Conservation (phyloP, 148 eudicot genomes). For the Diospyros kaki region DNA sequence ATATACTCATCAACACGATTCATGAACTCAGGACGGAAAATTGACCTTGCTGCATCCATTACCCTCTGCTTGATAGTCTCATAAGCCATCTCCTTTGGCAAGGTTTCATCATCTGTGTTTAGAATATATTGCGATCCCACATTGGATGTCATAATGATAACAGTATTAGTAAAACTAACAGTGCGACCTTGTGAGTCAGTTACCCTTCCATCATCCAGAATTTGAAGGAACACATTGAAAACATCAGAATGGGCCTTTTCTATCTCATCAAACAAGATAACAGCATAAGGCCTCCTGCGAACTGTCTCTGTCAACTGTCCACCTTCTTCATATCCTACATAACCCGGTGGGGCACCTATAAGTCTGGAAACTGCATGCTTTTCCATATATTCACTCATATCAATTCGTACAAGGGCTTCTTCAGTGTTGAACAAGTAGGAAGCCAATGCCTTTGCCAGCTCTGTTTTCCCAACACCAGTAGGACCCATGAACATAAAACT, state of each 20-base stretch:
- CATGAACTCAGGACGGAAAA: constrained; percentile 97
- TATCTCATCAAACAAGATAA: constrained; percentile 86
- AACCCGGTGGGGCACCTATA: constrained; percentile 86
- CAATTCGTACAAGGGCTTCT: constrained; percentile 85
- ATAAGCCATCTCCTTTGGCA: constrained; percentile 53
- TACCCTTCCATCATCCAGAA: constrained; percentile 87
- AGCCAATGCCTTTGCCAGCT: constrained; percentile 82
- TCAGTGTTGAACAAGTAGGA: constrained; percentile 83
- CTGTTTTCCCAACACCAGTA: constrained; percentile 95
- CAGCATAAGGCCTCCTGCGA: constrained; percentile 83
- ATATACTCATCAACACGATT: constrained; percentile 93
- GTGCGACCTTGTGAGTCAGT: constrained; percentile 95
- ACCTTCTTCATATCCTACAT: constrained; percentile 92
- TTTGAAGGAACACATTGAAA: constrained; percentile 83
- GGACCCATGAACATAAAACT: constrained; percentile 97
- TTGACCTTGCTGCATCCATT: constrained; percentile 84
- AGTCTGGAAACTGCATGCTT: constrained; percentile 81
- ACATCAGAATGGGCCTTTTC: constrained; percentile 91
- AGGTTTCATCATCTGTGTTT: constrained; percentile 55
- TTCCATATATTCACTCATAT: constrained; percentile 97
- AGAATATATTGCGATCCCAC: constrained; percentile 95
- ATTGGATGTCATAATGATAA: constrained; percentile 94
- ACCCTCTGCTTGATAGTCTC: constrained; percentile 81
- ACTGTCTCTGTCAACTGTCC: constrained; percentile 83
- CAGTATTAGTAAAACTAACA: constrained; percentile 84